Conservation (phyloP, 1,139 yeast species). For the Hyphopichia buzzinii region DNA sequence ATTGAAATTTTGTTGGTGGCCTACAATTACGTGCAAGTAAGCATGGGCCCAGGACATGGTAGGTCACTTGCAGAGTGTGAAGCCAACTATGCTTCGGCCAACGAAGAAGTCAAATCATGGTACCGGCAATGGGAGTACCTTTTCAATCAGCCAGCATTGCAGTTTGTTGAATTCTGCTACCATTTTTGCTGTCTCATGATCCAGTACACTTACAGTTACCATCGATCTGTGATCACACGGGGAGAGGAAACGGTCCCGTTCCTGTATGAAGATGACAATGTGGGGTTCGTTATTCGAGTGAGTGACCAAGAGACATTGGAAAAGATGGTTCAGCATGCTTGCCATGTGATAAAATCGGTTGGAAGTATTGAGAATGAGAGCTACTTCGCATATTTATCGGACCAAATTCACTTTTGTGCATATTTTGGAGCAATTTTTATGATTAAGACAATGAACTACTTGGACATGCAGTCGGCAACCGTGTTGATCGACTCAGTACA, state of each 20-base stretch:
- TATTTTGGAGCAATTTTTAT: conserved; percentile 50
- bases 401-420: conserved; percentile 62
- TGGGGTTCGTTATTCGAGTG: conserved; percentile 20
- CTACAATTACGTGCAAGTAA: conserved; percentile 57
- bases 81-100: conserved; percentile 22
- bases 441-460: conserved; percentile 21
- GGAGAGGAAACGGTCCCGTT: conserved; percentile 3
- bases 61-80: conserved; percentile 23
- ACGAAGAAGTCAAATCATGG: conserved; percentile 54
- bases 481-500: conserved; percentile 1
- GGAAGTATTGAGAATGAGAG: conserved; percentile 51
- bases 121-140: conserved; percentile 69
- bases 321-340: conserved; percentile 33
- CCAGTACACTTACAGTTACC: conserved; percentile 28
- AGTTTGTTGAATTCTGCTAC: conserved; percentile 73
- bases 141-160: conserved; percentile 70
- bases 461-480: neutral
- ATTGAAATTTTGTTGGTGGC: conserved; percentile 61
- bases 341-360: conserved; percentile 41
- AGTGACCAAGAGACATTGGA: conserved; percentile 20
- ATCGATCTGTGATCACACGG: conserved; percentile 14
- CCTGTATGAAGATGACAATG: conserved; percentile 21
- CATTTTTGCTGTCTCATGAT: conserved; percentile 62
- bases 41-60: conserved; percentile 19
- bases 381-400: conserved; percentile 67